Percentiles rank a stretch among this genome's conserved stretches.
Evolutionary conservation across 352 stramenopile genomes (phyloP).

Genomic region (Achlya hypogyna): DNA sequence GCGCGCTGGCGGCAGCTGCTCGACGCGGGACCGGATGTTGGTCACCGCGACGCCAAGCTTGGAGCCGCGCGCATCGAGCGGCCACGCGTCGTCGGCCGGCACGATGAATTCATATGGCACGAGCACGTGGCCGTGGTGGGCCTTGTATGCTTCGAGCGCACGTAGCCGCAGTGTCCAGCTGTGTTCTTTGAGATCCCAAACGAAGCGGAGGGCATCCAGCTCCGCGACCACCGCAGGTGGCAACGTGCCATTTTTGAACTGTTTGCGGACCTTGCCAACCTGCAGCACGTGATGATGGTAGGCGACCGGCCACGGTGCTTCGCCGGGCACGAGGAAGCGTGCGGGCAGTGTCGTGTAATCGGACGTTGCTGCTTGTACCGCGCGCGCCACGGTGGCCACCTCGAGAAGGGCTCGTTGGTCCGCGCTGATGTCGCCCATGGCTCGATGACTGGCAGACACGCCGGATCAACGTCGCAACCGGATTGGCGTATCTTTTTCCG

Average conservation of each 20-base stretch:
- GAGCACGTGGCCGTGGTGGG: not conserved
- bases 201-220: not conserved
- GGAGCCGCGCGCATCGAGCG: not conserved
- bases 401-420: not conserved
- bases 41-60: conserved; percentile 16
- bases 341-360: conserved; percentile 1
- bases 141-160: conserved; percentile 4
- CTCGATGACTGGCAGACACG: not conserved
- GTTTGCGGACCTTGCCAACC: conserved; percentile 3
- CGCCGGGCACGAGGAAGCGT: conserved; percentile 3
- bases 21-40: conserved; percentile 3
- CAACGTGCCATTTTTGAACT: not conserved
- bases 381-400: not conserved
- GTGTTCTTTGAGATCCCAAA: conserved; percentile 15
- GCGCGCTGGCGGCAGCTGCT: not conserved
- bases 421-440: not conserved
- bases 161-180: not conserved
- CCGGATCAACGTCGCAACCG: not conserved
- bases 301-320: not conserved
- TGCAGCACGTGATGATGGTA: not conserved
- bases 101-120: conserved; percentile 12
- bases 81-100: not conserved
- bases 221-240: not conserved
- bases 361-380: conserved; percentile 1
- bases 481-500: not conserved